Conservation (phyloP, 1,284 basidiomycete genomes). For the Pseudozyma tsukubaensis region DNA sequence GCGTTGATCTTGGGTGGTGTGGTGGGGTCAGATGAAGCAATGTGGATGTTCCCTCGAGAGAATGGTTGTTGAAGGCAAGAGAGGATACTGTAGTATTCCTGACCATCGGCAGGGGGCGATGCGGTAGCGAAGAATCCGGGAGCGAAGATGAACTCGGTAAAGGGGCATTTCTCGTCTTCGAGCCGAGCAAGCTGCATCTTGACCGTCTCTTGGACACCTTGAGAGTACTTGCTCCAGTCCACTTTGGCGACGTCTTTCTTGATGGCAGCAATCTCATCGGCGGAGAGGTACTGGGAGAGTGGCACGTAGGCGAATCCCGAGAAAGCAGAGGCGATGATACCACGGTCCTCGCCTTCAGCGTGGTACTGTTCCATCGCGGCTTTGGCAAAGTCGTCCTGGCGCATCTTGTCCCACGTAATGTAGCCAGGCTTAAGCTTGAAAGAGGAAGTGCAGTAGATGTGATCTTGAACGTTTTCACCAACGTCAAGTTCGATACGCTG, state of each 20-base stretch:
- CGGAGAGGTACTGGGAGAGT: conserved; percentile 45
- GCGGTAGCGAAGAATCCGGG: conserved; percentile 55
- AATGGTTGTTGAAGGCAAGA: conserved; percentile 55
- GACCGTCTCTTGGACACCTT: conserved; percentile 49
- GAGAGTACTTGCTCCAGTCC: conserved; percentile 43
- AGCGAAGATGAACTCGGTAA: conserved; percentile 60
- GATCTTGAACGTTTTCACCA: conserved; percentile 73
- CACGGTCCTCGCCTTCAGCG: conserved; percentile 43
- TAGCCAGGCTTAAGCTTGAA: conserved; percentile 57
- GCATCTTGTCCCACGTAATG: conserved; percentile 59
- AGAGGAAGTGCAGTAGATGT: conserved; percentile 69
- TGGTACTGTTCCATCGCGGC: conserved; percentile 55
- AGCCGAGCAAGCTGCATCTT: conserved; percentile 45
- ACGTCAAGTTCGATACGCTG: conserved; percentile 68
- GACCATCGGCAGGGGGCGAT: conserved; percentile 42
- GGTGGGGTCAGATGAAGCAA: conserved; percentile 28
- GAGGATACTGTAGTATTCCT: conserved; percentile 57
- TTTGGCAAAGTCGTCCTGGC: conserved; percentile 55
- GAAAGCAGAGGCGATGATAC: conserved; percentile 55
- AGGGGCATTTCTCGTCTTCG: conserved; percentile 49
- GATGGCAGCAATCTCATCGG: conserved; percentile 44
- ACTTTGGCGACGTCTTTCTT: conserved; percentile 32
- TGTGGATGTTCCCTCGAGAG: conserved; percentile 55
- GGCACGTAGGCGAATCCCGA: conserved; percentile 56
- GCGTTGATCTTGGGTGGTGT: conserved; percentile 50